Evolutionary conservation across 1,284 basidiomycete genomes (phyloP), one percentile per base, ranked within the genome.

Genomic region (Ustilago nuda): DNA sequence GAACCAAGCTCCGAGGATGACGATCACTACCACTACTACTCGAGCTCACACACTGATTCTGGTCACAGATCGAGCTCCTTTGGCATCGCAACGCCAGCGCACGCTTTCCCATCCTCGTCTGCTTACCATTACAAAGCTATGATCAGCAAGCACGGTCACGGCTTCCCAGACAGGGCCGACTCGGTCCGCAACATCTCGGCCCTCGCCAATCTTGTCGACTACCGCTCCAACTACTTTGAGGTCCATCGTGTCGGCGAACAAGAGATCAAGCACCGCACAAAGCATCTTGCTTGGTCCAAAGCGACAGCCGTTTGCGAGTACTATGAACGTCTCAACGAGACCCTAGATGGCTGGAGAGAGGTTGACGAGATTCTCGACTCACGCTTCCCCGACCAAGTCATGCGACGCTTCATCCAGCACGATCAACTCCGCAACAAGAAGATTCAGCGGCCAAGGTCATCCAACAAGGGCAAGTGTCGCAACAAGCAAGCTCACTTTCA

Each of bases 311-410:
- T 84, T 13, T 72, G 60, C 35, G 70, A 65, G 15, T 85, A 81
- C 56, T 84, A 85, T 51, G 82, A 82, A 45, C 68, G 72, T 12
- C 76, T 81, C 55, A 82, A 84, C 51, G 72, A 74, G 39, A 79
- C 82, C 7, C 74, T 85, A 3, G 84, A 85, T 35, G 82, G 80
- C 1, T 84, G 81, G 82, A 71, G 83, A 32, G 82, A 84, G 59
- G 81, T 80, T 36, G 84, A 85, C 56, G 82, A 83, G 60, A 82
- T 85, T 58, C 75, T 85, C 50, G 84, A 85, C 60, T 82, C 79
- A 30, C 79, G 76, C 56, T 85, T 85, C 57, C 82, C 82, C 3
- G 76, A 72, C 36, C 82, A 85, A 54, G 83, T 85, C 35, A 79
- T 85, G 77, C 77, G 79, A 17, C 72, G 83, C 50, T 84, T 84